Conservation (phyloP, 164 flowering plant genomes). For the Echeveria elegans region DNA sequence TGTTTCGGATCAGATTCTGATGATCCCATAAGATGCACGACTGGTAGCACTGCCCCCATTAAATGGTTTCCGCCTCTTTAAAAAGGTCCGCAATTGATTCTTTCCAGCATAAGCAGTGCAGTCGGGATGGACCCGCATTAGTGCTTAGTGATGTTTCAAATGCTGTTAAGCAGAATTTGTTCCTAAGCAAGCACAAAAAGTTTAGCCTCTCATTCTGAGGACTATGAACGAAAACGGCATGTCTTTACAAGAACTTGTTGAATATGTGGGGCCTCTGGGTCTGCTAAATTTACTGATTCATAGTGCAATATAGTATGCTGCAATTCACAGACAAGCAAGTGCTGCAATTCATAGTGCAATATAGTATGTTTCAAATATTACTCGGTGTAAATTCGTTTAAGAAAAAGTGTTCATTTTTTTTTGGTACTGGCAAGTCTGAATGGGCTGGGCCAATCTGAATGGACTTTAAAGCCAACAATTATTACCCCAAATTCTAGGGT, state of each 20-base stretch:
- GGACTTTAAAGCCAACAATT: neutral
- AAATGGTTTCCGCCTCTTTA: no score
- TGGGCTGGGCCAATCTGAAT: no score
- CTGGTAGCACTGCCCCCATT: no score
- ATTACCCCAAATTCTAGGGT: neutral
- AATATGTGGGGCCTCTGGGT: conserved; percentile 1
- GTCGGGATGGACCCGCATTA: neutral
- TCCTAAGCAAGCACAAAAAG: neutral
- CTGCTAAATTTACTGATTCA: neutral
- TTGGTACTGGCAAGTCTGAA: no score
- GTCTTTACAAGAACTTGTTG: neutral
- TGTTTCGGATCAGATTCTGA: no score
- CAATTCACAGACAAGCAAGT: neutral
- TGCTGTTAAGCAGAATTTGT: neutral
- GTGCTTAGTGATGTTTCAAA: neutral
- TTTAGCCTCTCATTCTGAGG: neutral
- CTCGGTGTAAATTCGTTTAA: no score
- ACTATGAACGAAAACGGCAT: neutral
- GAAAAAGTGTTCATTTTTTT: no score
- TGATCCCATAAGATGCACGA: neutral
- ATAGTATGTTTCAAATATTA: no score
- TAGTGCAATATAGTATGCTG: neutral
- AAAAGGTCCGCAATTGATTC: conserved; percentile 2
- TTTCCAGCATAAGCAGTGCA: neutral
- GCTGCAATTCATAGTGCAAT: no score